These are phyloP conservation scores for Balakata baccata DNA, from an alignment of 345 rosid species.

Conservation along the genomic window DNA sequence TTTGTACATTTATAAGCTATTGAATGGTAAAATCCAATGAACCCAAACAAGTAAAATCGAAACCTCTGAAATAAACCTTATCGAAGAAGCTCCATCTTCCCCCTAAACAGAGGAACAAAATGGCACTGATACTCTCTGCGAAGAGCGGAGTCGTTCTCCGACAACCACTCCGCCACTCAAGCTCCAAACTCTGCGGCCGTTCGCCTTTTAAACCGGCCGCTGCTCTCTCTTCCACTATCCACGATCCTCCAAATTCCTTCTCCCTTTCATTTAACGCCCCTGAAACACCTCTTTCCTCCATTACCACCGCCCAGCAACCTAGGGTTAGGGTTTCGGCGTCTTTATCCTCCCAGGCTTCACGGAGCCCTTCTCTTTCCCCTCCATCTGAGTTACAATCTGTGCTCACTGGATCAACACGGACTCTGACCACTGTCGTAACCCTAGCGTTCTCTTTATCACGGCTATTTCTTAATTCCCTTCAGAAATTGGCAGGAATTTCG, in stretches of 20 bases:
- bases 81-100: not conserved
- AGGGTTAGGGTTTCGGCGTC: slow-evolving; percentile 16
- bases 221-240: not conserved
- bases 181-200: not conserved
- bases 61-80: not conserved
- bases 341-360: slow-evolving; percentile 8
- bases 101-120: not conserved
- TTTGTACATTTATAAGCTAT: too few species aligned
- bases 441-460: slow-evolving; percentile 15
- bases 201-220: not conserved
- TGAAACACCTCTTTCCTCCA: not conserved
- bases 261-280: not conserved
- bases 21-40: too few species aligned
- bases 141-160: slow-evolving; percentile 7
- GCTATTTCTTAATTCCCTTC: slow-evolving; percentile 1
- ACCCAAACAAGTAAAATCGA: too few species aligned
- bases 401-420: slow-evolving; percentile 26
- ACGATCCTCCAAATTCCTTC: not conserved
- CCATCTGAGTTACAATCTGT: not conserved
- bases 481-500: slow-evolving; percentile 11
- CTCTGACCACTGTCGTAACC: slow-evolving; percentile 19
- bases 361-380: not conserved
- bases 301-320: not conserved
- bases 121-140: slow-evolving; percentile 21
- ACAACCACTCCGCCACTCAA: not conserved